Percentiles rank a stretch among this genome's conserved stretches.
phyloP scores from a whole-genome alignment of 352 stramenopile species.

The Globisporangium nunn region DNA sequence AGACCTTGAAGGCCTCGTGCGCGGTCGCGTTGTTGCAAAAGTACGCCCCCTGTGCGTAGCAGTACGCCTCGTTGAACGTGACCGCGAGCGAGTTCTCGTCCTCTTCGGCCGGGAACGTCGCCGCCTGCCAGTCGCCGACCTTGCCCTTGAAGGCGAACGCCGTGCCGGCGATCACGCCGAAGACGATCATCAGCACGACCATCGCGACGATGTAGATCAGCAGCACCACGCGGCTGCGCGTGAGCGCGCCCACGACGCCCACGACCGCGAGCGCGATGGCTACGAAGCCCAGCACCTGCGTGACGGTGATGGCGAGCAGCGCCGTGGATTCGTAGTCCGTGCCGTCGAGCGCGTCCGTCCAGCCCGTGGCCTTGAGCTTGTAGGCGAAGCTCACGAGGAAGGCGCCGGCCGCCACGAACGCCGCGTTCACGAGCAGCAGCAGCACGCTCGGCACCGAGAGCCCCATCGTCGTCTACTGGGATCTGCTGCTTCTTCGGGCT shows the following conservation, averaged over 20 bases:
- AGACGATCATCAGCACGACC: constrained; percentile 61
- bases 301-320: constrained; percentile 30
- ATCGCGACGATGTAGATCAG: constrained; percentile 70
- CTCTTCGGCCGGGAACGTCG: constrained; percentile 40
- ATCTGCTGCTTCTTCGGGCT: too few species aligned
- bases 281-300: constrained; percentile 44
- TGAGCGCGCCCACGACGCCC: constrained; percentile 56
- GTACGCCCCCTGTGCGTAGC: constrained; percentile 76
- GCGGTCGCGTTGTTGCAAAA: constrained; percentile 79
- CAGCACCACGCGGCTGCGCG: constrained; percentile 62
- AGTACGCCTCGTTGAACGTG: constrained; percentile 81
- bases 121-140: constrained; percentile 47
- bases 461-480: constrained; percentile 14
- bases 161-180: constrained; percentile 58
- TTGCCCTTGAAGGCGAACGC: constrained; percentile 71
- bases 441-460: constrained; percentile 42
- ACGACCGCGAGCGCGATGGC: constrained; percentile 55
- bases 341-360: constrained; percentile 63
- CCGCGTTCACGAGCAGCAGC: constrained; percentile 72
- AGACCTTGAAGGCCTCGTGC: constrained; percentile 44
- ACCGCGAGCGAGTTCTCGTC: constrained; percentile 51
- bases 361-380: constrained; percentile 54
- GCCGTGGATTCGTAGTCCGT: constrained; percentile 60
- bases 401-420: constrained; percentile 54
- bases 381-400: constrained; percentile 59